Conservation (phyloP, 495 filamentous ascomycete genomes). For the Aspergillus taichungensis region DNA sequence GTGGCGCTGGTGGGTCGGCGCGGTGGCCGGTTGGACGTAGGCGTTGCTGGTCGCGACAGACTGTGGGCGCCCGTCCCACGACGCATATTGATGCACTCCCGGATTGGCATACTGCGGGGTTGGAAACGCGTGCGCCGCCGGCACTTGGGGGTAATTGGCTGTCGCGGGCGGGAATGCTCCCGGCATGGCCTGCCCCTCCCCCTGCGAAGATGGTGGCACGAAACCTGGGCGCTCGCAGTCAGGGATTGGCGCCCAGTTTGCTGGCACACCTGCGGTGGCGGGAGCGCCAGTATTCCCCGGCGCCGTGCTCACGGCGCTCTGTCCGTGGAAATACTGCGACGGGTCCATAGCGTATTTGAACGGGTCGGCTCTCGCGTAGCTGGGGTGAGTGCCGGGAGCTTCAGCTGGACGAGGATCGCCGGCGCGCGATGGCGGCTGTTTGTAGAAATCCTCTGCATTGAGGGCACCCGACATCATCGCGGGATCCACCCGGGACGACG, state of each 20-base stretch:
- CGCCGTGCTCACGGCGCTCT: background rate
- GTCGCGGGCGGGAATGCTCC: slow-evolving; percentile 27
- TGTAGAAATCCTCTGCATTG: background rate
- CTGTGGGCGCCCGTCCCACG: slow-evolving; percentile 13
- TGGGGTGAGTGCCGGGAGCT: slow-evolving; percentile 24
- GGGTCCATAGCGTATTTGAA: slow-evolving; percentile 41
- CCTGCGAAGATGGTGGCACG: slow-evolving; percentile 30
- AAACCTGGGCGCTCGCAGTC: slow-evolving; percentile 35
- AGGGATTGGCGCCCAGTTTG: slow-evolving; percentile 31
- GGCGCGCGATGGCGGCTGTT: slow-evolving; percentile 3
- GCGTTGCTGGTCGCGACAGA: slow-evolving; percentile 3
- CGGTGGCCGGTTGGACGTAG: slow-evolving; percentile 4
- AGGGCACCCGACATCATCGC: slow-evolving; percentile 12
- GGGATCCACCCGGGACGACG: slow-evolving; percentile 3
- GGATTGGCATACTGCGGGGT: slow-evolving; percentile 21
- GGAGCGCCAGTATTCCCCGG: slow-evolving; percentile 13
- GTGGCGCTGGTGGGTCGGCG: slow-evolving; percentile 18
- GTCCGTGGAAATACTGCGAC: slow-evolving; percentile 17
- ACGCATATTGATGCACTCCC: slow-evolving; percentile 12
- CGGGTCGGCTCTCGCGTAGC: slow-evolving; percentile 41
- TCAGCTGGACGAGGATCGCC: background rate
- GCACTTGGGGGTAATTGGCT: slow-evolving; percentile 13
- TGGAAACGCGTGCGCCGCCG: slow-evolving; percentile 15
- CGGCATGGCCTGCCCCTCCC: slow-evolving; percentile 23
- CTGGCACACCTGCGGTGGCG: slow-evolving; percentile 7